Conservation (phyloP, 441 rosid species). For the Pelargonium citronellum region DNA sequence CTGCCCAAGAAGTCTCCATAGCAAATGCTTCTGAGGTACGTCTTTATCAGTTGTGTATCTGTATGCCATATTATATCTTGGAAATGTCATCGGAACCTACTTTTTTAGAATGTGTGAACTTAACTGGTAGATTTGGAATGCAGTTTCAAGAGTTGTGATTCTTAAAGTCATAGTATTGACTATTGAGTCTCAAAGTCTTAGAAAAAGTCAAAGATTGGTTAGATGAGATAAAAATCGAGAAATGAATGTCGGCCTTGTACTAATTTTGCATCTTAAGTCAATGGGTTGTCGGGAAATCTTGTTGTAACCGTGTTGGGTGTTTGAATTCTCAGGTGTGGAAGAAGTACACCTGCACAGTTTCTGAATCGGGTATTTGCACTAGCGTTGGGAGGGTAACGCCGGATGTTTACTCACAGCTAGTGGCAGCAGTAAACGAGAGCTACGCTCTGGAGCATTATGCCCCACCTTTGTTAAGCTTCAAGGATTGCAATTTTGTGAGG, state of each 20-base stretch:
- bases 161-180: background rate
- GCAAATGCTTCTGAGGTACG: constrained; percentile 73
- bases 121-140: background rate
- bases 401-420: constrained; percentile 43
- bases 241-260: too few species aligned
- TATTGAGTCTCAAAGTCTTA: too few species aligned
- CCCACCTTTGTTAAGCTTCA: constrained; percentile 73
- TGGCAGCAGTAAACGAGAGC: constrained; percentile 68
- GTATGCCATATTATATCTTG: background rate
- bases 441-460: constrained; percentile 79
- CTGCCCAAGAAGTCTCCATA: constrained; percentile 56
- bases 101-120: background rate
- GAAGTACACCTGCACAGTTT: constrained; percentile 50
- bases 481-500: constrained; percentile 76
- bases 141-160: background rate
- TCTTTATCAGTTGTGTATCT: background rate
- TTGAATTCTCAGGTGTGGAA: constrained; percentile 62
- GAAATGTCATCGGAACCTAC: background rate
- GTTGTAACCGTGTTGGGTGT: background rate
- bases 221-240: too few species aligned
- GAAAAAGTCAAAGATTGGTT: too few species aligned
- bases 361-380: constrained; percentile 46
- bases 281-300: background rate
- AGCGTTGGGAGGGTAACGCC: constrained; percentile 78
- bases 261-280: background rate